Evolutionary conservation across 345 rosid species (phyloP).

Genomic region (Erodium maritimum): DNA sequence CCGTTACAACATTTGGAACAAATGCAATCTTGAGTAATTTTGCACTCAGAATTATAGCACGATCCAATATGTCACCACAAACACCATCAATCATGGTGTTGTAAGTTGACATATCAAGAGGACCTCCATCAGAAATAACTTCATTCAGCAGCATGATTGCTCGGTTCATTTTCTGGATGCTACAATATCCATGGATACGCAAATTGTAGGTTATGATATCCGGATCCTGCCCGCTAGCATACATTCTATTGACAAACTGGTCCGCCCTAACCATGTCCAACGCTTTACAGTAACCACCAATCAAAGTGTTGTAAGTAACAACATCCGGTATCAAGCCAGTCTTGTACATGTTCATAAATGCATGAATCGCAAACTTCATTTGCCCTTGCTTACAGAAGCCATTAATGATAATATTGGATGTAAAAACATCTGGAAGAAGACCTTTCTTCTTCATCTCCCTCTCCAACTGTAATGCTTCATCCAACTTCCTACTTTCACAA

Average conservation of each 20-base stretch:
- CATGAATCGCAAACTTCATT: constrained; percentile 40
- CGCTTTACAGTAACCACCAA: constrained; percentile 44
- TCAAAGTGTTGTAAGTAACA: constrained; percentile 63
- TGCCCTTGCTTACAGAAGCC: constrained; percentile 48
- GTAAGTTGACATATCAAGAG: constrained; percentile 58
- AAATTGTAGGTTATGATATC: constrained; percentile 58
- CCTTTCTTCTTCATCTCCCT: constrained; percentile 46
- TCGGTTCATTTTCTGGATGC: constrained; percentile 26
- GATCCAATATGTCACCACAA: constrained; percentile 43
- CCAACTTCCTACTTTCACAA: constrained; percentile 37
- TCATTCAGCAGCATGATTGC: constrained; percentile 45
- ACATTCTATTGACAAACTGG: constrained; percentile 32
- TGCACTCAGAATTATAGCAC: constrained; percentile 49
- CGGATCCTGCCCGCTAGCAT: constrained; percentile 40
- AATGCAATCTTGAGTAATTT: constrained; percentile 69
- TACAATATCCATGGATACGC: constrained; percentile 40
- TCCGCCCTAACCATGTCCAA: constrained; percentile 40
- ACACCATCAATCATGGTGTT: constrained; percentile 49
- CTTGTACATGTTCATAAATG: constrained; percentile 29
- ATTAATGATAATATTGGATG: constrained; percentile 45
- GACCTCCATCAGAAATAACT: constrained; percentile 43
- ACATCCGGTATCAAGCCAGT: constrained; percentile 47
- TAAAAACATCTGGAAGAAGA: constrained; percentile 50
- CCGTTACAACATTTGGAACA: constrained; percentile 45
- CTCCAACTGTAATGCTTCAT: constrained; percentile 46